phyloP scores from a whole-genome alignment of 768 basidiomycete species.

The Rhodotorula sphaerocarpa region DNA sequence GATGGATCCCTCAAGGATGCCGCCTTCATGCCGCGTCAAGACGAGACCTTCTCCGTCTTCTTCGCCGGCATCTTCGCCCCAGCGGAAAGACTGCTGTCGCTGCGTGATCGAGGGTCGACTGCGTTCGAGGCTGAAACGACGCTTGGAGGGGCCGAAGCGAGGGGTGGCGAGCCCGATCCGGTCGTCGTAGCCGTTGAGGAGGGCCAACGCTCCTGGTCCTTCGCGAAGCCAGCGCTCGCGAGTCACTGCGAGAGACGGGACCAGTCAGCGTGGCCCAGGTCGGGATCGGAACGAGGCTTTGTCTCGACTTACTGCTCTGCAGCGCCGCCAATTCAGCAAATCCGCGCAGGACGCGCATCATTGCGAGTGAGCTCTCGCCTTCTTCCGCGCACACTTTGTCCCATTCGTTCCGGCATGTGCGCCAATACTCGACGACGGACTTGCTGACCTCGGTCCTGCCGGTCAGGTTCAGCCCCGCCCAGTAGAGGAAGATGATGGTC shows the following conservation, averaged over 20 bases:
- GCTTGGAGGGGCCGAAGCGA: background rate
- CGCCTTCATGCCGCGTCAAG: constrained; percentile 1
- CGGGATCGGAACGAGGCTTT: background rate
- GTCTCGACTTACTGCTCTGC: constrained; percentile 25
- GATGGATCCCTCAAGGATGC: constrained; percentile 16
- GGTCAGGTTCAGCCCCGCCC: constrained; percentile 19
- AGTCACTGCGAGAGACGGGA: constrained; percentile 1
- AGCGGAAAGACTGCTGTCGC: constrained; percentile 7
- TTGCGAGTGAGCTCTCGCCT: background rate
- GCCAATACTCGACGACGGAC: constrained; percentile 12
- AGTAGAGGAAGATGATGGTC: constrained; percentile 4
- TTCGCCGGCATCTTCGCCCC: constrained; percentile 5
- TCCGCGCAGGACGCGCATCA: constrained; percentile 1
- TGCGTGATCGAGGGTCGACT: constrained; percentile 10
- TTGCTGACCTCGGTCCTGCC: constrained; percentile 21
- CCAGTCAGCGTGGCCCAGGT: background rate
- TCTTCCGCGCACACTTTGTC: constrained; percentile 16
- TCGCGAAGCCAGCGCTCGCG: constrained; percentile 7
- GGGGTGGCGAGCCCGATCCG: background rate
- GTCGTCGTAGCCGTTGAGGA: constrained; percentile 6
- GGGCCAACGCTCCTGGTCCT: background rate
- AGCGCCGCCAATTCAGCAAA: constrained; percentile 7
- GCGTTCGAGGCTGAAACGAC: background rate
- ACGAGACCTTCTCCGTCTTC: constrained; percentile 22
- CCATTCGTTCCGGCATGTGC: constrained; percentile 23